Evolutionary conservation across 768 basidiomycete genomes (phyloP).

Genomic region (Leccinum boreale): DNA sequence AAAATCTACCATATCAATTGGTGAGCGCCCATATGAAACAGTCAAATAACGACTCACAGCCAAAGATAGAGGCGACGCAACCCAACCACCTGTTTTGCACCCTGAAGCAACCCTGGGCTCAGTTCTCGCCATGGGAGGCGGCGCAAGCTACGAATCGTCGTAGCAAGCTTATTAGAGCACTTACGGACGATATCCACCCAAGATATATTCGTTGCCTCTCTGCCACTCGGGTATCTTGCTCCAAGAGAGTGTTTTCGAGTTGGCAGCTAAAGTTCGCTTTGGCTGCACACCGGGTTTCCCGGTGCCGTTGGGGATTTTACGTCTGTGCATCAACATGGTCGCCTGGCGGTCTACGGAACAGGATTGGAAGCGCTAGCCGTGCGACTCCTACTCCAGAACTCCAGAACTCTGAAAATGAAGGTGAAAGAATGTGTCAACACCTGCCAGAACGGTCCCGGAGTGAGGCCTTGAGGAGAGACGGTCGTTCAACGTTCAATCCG

Average conservation of each 20-base stretch:
- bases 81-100: constrained; percentile 59
- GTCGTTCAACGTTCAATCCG: not conserved
- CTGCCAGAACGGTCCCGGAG: not conserved
- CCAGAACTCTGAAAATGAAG: constrained; percentile 4
- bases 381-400: not conserved
- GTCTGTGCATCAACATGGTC: constrained; percentile 16
- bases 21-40: constrained; percentile 12
- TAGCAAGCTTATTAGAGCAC: constrained; percentile 9
- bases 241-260: constrained; percentile 44
- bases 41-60: constrained; percentile 47
- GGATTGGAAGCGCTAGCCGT: not conserved
- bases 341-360: not conserved
- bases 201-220: constrained; percentile 70
- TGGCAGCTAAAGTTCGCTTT: not conserved
- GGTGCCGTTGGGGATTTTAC: constrained; percentile 11
- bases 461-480: not conserved
- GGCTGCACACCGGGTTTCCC: not conserved
- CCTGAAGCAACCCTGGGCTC: constrained; percentile 32
- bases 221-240: constrained; percentile 64
- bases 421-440: constrained; percentile 1
- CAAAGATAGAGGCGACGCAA: constrained; percentile 60
- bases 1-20: constrained; percentile 45
- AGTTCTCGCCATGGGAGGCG: not conserved
- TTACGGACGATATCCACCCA: constrained; percentile 68
- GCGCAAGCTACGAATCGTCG: constrained; percentile 5